Conservation (phyloP, 116 monocot species). For the Iris pallida region DNA sequence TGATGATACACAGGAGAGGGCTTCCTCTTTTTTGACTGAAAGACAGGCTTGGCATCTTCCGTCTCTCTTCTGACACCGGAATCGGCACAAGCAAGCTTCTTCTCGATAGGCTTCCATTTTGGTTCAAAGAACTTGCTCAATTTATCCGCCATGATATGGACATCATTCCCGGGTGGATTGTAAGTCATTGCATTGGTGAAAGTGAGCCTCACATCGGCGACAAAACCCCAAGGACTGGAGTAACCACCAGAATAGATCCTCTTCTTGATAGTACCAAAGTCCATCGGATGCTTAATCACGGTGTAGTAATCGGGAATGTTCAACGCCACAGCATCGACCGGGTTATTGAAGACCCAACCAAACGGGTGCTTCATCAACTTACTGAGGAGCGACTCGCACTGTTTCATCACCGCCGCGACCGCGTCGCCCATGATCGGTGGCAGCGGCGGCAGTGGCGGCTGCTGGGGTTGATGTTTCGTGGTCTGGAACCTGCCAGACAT, state of each 20-base stretch:
- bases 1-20: constrained; percentile 7
- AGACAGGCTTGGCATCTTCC: constrained; percentile 16
- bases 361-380: constrained; percentile 41
- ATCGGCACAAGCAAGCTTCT: constrained; percentile 38
- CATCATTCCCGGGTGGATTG: constrained; percentile 62
- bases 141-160: constrained; percentile 62
- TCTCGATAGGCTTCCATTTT: constrained; percentile 63
- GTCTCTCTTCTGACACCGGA: constrained; percentile 13
- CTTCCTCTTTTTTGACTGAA: constrained; percentile 54
- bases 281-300: constrained; percentile 72
- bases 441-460: constrained; percentile 6
- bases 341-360: constrained; percentile 51
- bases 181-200: constrained; percentile 75
- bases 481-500: constrained; percentile 36
- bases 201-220: constrained; percentile 67
- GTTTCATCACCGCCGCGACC: constrained; percentile 38
- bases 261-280: constrained; percentile 61
- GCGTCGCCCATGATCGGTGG: constrained; percentile 12
- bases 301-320: constrained; percentile 66
- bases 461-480: constrained; percentile 16
- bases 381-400: constrained; percentile 54
- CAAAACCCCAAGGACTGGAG: constrained; percentile 44
- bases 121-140: constrained; percentile 61
- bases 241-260: constrained; percentile 49
- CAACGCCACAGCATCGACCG: constrained; percentile 61